Evolutionary conservation across 2,329 filamentous ascomycete genomes (phyloP), one percentile per base, ranked within the genome.

Genomic region (Beauveria sp.): DNA sequence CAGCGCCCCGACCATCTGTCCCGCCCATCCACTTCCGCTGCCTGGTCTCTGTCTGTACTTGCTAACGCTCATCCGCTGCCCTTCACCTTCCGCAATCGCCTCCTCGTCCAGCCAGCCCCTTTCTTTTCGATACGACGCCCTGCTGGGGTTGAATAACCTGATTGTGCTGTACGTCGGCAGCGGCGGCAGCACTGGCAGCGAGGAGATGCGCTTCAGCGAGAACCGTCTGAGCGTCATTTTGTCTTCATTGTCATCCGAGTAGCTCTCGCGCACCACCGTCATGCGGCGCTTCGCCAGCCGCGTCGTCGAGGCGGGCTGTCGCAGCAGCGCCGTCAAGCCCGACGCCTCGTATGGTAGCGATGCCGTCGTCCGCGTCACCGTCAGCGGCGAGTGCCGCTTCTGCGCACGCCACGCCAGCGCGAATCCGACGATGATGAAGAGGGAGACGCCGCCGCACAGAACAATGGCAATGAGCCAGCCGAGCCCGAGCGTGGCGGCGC

Each of bases 21-120:
- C 20, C 70, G 68, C 28, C 66, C 46, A 71, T 66, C 65, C 71
- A 71, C 45, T 70, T 65, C 50, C 67, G 66, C 61, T 59, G 61
- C 50, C 54, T 66, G 62, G 69, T 73, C 43, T 43, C 47, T 40
- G 46, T 10, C 46, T 42, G 8, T 28, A 50, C 56, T 30, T 22
- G 45, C n/a, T 4, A 28, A 24, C 20, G 20, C 10, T 16, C 43
- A 12, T n/a, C 20, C n/a, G 30, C 34, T 3, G 20, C n/a, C n/a
- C 20, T 16, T 5, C 45, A 30, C 38, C 22, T 4, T 79, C 5
- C 79, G 62, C 81, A n/a, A 80, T 70, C 59, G 74, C 75, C 55
- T 83, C 79, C 65, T 81, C 80, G 61, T 81, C 79, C 30, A 81
- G 77, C 79, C 79, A 82, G 20, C 74, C 76, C 50, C 62, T 67